Base-by-base conservation (phyloP, 225 moss, liverwort and hornwort genomes). In the Physcomitrellopsis africana region DNA sequence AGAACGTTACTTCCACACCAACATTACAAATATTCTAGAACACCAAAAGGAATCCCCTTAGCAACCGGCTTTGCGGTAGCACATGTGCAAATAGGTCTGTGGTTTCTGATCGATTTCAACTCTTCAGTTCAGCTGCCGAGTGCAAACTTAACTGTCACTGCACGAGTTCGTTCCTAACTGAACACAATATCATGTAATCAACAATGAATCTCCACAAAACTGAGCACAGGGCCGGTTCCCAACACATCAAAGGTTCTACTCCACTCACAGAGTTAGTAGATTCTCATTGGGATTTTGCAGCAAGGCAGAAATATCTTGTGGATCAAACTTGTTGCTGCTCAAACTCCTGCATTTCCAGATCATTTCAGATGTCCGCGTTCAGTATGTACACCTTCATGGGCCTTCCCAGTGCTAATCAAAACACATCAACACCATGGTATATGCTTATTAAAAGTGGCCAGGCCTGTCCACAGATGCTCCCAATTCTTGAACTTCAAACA, bases 281-380 rank as follows among this genome's bases (percentile, higher is more conserved):
- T 3, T 8, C 0, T 55, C 2, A 7, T 3, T 7, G 19, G 73
- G 63, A 49, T 17, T 43, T 12, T 0, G 1, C 26, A 81, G 48
- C 64, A 51, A 45, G 0, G 41, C 15, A 63, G 73, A 45, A 7
- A 49, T 73, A 24, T 9, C 1, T 43, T 16, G 17, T 51, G 1
- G 55, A 43, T 73, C 42, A 22, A 81, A 81, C 11, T 0, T 29
- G 9, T 81, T 81, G 19, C 10, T 0, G 41, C 73, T 77, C 57
- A 81, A 51, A 57, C 63, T 27, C 68, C 73, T 81, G 57, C 44
- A 65, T 0, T 75, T 11, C 42, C 4, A 43, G 20, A 58, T 10
- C 6, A 8, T n/a, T 2, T 65, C 3, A 74, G 13, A 18, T 65
- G 52, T 23, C 3, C 23, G 4, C 10, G 41, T 7, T 11, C 7